These are phyloP conservation scores for Boletus sp. DNA, from an alignment of 768 basidiomycete species.

Conservation along the genomic window DNA sequence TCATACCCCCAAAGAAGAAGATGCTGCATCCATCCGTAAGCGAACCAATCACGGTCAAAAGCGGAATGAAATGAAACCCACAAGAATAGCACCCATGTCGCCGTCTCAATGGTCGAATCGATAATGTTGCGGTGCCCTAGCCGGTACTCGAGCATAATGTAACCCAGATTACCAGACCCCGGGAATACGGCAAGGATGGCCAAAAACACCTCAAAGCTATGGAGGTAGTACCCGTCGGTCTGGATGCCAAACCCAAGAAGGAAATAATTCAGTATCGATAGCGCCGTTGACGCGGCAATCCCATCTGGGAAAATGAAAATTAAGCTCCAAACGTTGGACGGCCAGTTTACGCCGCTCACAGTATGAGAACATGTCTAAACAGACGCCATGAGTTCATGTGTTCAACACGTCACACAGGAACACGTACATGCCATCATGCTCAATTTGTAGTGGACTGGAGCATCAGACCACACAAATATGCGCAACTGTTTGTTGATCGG, in stretches of 20 bases:
- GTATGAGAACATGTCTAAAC: conserved; percentile 48
- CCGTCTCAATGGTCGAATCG: conserved; percentile 22
- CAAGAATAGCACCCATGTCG: conserved; percentile 36
- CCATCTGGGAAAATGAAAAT: conserved; percentile 31
- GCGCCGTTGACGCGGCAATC: conserved; percentile 62
- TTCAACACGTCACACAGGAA: not conserved
- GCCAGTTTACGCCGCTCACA: conserved; percentile 32
- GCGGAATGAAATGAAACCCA: conserved; percentile 5
- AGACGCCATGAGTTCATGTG: conserved; percentile 1
- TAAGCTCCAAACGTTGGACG: conserved; percentile 1
- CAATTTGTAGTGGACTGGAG: conserved; percentile 80
- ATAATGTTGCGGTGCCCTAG: conserved; percentile 41
- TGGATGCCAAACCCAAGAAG: conserved; percentile 67
- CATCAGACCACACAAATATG: conserved; percentile 71
- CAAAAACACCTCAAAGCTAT: conserved; percentile 77
- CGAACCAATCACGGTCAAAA: no score
- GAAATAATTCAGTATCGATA: conserved; percentile 68
- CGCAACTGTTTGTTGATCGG: conserved; percentile 83
- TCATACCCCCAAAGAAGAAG: conserved; percentile 56
- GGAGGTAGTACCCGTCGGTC: conserved; percentile 75
- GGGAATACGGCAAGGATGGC: conserved; percentile 71
- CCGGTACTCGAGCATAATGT: conserved; percentile 68
- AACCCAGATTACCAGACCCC: conserved; percentile 69
- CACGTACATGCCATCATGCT: conserved; percentile 52
- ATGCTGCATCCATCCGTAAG: conserved; percentile 31